Percentiles rank a stretch among this genome's conserved stretches.
Evolutionary conservation across 257 asterid genomes (phyloP).

Genomic region (Lantana camara): DNA sequence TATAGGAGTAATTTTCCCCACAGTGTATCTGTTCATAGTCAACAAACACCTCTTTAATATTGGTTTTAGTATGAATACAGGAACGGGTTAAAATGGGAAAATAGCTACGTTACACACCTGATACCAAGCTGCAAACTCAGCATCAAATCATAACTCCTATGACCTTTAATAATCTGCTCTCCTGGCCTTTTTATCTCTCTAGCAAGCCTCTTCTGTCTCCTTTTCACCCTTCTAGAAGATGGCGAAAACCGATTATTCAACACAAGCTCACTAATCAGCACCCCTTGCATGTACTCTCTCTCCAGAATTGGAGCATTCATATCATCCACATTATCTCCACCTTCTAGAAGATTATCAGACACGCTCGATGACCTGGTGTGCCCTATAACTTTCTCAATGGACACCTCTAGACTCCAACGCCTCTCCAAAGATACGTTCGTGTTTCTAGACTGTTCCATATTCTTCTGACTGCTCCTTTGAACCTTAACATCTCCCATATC

Average conservation of each 20-base stretch:
- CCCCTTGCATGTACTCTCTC: constrained; percentile 98
- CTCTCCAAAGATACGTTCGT: constrained; percentile 68
- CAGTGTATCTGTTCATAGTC: constrained; percentile 82
- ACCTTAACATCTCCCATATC: constrained; percentile 59
- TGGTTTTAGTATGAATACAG: constrained; percentile 17
- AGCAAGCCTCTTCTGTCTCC: constrained; percentile 69
- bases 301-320: constrained; percentile 69
- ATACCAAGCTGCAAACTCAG: constrained; percentile 96
- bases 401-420: constrained; percentile 92
- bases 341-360: constrained; percentile 47
- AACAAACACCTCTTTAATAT: too few relatives aligned
- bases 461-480: constrained; percentile 41
- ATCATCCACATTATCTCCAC: constrained; percentile 49
- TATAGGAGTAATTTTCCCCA: constrained; percentile 98
- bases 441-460: constrained; percentile 61
- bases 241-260: constrained; percentile 74
- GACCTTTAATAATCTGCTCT: constrained; percentile 92
- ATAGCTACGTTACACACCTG: constrained; percentile 48
- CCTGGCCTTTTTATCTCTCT: constrained; percentile 88
- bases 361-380: constrained; percentile 52
- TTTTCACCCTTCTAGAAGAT: constrained; percentile 63
- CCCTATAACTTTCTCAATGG: constrained; percentile 85
- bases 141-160: constrained; percentile 97
- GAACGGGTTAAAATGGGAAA: constrained; percentile 8
- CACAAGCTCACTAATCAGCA: constrained; percentile 80